These are phyloP conservation scores for Chaetomium sp. DNA, from an alignment of 2,329 filamentous ascomycete genomes.

Conservation along the genomic window DNA sequence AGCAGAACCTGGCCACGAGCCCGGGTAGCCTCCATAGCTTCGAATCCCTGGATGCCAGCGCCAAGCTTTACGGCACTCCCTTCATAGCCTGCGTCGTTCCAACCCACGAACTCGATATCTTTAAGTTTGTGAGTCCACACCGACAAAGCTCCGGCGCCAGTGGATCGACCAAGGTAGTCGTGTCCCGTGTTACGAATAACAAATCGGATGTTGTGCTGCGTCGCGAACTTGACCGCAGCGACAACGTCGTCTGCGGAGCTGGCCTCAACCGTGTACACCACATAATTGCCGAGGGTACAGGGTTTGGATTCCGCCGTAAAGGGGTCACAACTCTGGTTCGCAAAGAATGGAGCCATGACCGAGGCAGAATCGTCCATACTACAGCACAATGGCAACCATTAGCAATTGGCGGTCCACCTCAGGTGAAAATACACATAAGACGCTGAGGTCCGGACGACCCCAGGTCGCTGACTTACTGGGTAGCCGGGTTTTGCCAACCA, in stretches of 20 bases:
- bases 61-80: conserved; percentile 50
- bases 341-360: conserved; percentile 33
- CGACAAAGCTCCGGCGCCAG: conserved; percentile 32
- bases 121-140: conserved; percentile 35
- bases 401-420: conserved; percentile 2
- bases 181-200: conserved; percentile 48
- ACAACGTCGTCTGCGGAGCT: conserved; percentile 28
- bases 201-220: conserved; percentile 41
- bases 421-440: no score
- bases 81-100: conserved; percentile 30
- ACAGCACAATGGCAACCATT: conserved; percentile 1
- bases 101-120: conserved; percentile 25
- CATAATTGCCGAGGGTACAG: conserved; percentile 41
- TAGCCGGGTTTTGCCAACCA: conserved; percentile 38
- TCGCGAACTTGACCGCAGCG: conserved; percentile 39
- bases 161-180: conserved; percentile 37
- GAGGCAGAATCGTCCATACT: conserved; percentile 28
- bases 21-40: conserved; percentile 44
- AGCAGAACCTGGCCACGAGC: conserved; percentile 42
- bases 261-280: conserved; percentile 35
- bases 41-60: conserved; percentile 46
- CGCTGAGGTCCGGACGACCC: no score
- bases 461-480: conserved; percentile 35
- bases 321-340: conserved; percentile 37
- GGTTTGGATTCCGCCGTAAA: conserved; percentile 28